Conservation (phyloP, 441 rosid genomes). For the Metrosideros polymorpha region DNA sequence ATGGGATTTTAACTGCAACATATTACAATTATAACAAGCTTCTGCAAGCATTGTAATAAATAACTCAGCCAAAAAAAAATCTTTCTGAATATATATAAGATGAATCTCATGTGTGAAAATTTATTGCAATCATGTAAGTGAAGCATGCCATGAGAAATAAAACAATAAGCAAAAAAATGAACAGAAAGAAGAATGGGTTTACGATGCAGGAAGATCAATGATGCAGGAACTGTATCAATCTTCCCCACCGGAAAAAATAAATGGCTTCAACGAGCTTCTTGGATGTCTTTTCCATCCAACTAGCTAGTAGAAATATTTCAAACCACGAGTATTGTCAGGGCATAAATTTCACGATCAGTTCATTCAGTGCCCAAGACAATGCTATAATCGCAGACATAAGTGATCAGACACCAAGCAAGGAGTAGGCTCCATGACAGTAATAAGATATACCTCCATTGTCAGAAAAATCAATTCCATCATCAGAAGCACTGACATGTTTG, state of each 20-base stretch:
- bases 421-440: neutral
- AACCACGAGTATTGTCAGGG: neutral
- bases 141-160: neutral
- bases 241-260: neutral
- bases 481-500: constrained; percentile 19
- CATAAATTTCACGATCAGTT: neutral
- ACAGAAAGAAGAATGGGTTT: neutral
- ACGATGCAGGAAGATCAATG: neutral
- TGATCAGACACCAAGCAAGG: neutral
- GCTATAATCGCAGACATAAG: neutral
- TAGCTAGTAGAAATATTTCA: neutral
- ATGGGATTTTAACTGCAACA: neutral
- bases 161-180: neutral
- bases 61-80: neutral
- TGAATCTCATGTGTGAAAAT: neutral
- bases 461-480: constrained; percentile 12
- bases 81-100: neutral
- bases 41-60: neutral
- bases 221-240: neutral
- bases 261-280: neutral
- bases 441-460: constrained; percentile 25
- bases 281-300: neutral
- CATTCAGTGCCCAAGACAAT: neutral
- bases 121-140: neutral
- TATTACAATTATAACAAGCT: neutral